Percentiles rank a stretch among this genome's conserved stretches.
Evolutionary conservation across 2,329 filamentous ascomycete species (phyloP).

Genomic region (Kalaharituber pfeilii): DNA sequence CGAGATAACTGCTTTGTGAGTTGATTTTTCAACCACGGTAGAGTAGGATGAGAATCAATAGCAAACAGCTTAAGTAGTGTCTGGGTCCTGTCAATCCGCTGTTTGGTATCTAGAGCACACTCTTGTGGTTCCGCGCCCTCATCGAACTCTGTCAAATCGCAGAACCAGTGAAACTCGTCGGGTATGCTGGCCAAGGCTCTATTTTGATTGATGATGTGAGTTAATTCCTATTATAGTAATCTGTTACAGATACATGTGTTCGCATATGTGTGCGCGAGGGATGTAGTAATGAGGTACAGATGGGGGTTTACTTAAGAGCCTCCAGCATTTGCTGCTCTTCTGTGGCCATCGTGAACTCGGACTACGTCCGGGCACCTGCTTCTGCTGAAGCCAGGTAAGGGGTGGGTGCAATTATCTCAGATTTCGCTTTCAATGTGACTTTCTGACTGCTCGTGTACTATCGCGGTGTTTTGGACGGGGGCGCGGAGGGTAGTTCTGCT

Average conservation of each 20-base stretch:
- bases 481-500: too few relatives aligned
- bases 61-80: slow-evolving; percentile 19
- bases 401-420: too few relatives aligned
- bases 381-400: too few relatives aligned
- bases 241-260: not conserved
- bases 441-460: too few relatives aligned
- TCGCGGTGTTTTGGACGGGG: too few relatives aligned
- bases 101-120: slow-evolving; percentile 9
- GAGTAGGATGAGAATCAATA: slow-evolving; percentile 18
- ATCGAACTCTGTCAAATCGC: slow-evolving; percentile 14
- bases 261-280: too few relatives aligned
- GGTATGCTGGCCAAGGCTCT: slow-evolving; percentile 16
- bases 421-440: too few relatives aligned
- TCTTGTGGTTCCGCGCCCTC: slow-evolving; percentile 4
- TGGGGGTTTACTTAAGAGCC: not conserved
- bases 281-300: not conserved
- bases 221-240: not conserved
- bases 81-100: slow-evolving; percentile 17
- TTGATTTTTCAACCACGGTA: slow-evolving; percentile 19
- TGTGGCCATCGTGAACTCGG: not conserved
- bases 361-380: not conserved
- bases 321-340: not conserved
- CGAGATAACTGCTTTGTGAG: slow-evolving; percentile 17
- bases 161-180: slow-evolving; percentile 22
- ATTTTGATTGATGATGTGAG: not conserved